phyloP scores from a whole-genome alignment of 2,329 filamentous ascomycete genomes.

The Colletotrichum destructivum region DNA sequence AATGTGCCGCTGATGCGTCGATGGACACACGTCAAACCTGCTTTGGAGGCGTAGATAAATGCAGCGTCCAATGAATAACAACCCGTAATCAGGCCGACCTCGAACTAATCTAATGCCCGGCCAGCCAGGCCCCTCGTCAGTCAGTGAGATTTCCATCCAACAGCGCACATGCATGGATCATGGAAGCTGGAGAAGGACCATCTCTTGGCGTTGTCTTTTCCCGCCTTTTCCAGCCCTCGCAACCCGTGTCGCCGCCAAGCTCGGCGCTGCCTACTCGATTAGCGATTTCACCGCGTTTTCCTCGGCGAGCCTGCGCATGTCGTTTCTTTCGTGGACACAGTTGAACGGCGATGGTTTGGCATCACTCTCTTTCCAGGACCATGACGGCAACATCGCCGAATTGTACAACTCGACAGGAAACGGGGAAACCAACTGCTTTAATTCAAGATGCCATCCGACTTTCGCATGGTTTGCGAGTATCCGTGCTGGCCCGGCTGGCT shows the following conservation, averaged over 20 bases:
- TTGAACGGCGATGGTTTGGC: neutral
- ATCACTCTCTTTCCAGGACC: neutral
- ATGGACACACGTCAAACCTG: constrained; percentile 30
- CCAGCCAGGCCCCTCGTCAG: neutral
- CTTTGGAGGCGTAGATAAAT: neutral
- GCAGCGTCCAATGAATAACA: neutral
- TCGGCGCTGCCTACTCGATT: constrained; percentile 26
- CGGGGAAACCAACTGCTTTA: no score
- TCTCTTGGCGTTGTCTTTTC: neutral
- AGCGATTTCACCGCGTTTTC: constrained; percentile 15
- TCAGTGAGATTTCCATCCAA: neutral
- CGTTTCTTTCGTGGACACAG: constrained; percentile 7
- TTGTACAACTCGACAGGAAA: neutral
- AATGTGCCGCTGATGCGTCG: constrained; percentile 3
- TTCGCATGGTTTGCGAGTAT: neutral
- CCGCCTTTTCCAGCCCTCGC: neutral
- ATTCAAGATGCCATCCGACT: neutral
- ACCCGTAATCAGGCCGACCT: no score
- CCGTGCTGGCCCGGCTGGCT: constrained; percentile 19
- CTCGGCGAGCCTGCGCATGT: constrained; percentile 14
- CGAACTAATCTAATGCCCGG: neutral
- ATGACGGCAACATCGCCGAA: no score
- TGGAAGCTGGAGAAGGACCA: neutral
- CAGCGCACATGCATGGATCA: constrained; percentile 23
- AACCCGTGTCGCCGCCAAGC: constrained; percentile 13